Percentiles rank a stretch among this genome's conserved stretches.
These are phyloP conservation scores for Jasminum sambac DNA, from an alignment of 257 asterid species.

Conservation along the genomic window DNA sequence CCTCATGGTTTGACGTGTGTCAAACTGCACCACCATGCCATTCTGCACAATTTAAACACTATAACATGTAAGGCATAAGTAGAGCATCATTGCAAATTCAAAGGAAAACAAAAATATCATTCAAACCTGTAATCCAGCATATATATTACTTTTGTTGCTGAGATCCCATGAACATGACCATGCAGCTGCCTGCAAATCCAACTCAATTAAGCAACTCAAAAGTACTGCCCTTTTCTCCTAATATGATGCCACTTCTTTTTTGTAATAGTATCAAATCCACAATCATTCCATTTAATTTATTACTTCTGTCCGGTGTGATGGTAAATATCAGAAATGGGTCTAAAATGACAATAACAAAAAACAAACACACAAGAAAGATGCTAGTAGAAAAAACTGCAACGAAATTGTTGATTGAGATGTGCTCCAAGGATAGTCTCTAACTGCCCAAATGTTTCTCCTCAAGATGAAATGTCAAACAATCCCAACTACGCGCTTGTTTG, in stretches of 20 bases:
- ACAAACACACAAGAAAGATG: not conserved
- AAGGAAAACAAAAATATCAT: constrained; percentile 11
- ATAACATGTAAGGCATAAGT: constrained; percentile 14
- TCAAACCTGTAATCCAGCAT: constrained; percentile 92
- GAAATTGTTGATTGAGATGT: not conserved
- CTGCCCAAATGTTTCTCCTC: constrained; percentile 2
- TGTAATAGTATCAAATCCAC: not conserved
- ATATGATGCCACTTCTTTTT: not conserved
- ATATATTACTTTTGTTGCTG: constrained; percentile 54
- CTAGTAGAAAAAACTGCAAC: not conserved
- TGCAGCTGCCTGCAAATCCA: constrained; percentile 69
- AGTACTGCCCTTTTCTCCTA: not conserved
- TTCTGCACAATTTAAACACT: constrained; percentile 46
- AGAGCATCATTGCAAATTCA: constrained; percentile 8
- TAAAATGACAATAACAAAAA: not conserved
- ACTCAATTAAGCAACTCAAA: constrained; percentile 6
- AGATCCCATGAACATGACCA: constrained; percentile 99
- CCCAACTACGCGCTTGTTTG: not conserved
- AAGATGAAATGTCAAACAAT: not conserved
- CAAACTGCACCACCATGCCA: constrained; percentile 83
- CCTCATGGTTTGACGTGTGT: constrained; percentile 65
- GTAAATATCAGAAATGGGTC: not conserved
- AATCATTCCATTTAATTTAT: not conserved
- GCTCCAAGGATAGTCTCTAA: not conserved
- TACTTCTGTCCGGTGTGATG: not conserved